These are phyloP conservation scores for Pyrenochaeta sp. DNA, from an alignment of 2,329 filamentous ascomycete genomes.

Conservation along the genomic window DNA sequence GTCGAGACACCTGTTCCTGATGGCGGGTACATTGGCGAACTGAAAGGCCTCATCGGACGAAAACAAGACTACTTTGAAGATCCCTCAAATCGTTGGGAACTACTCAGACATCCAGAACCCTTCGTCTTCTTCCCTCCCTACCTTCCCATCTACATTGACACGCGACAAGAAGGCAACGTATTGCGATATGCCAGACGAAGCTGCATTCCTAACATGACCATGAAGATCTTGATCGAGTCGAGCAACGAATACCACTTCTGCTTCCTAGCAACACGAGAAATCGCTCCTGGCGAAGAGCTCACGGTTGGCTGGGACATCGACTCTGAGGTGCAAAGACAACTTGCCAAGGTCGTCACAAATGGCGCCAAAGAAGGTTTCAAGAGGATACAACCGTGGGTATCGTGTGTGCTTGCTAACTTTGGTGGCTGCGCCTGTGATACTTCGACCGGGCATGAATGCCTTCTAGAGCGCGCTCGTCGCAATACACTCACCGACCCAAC, in stretches of 20 bases:
- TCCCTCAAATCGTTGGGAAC: slow-evolving; percentile 55
- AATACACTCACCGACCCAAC: slow-evolving; percentile 36
- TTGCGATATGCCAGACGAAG: slow-evolving; percentile 92
- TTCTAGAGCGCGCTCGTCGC: slow-evolving; percentile 46
- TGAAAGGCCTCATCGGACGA: slow-evolving; percentile 66
- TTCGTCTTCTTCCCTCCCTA: slow-evolving; percentile 76
- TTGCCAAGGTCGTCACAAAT: slow-evolving; percentile 68
- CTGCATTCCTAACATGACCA: slow-evolving; percentile 85
- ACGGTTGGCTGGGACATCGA: slow-evolving; percentile 65
- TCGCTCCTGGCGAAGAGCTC: slow-evolving; percentile 77
- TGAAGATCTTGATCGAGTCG: slow-evolving; percentile 85
- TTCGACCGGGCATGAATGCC: slow-evolving; percentile 44
- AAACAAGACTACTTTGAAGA: slow-evolving; percentile 57
- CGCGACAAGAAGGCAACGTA: slow-evolving; percentile 82
- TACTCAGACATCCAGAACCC: slow-evolving; percentile 58
- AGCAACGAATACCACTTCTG: slow-evolving; percentile 81
- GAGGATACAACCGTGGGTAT: slow-evolving; percentile 70
- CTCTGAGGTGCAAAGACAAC: slow-evolving; percentile 59
- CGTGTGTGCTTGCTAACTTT: slow-evolving; percentile 75
- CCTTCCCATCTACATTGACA: slow-evolving; percentile 92
- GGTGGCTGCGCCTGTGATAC: slow-evolving; percentile 78
- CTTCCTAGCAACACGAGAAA: slow-evolving; percentile 82
- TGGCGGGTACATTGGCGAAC: slow-evolving; percentile 69
- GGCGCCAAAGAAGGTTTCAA: slow-evolving; percentile 67
- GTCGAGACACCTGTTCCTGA: slow-evolving; percentile 59